Conservation (phyloP, 2,329 filamentous ascomycete species). For the Colletotrichum sp. region DNA sequence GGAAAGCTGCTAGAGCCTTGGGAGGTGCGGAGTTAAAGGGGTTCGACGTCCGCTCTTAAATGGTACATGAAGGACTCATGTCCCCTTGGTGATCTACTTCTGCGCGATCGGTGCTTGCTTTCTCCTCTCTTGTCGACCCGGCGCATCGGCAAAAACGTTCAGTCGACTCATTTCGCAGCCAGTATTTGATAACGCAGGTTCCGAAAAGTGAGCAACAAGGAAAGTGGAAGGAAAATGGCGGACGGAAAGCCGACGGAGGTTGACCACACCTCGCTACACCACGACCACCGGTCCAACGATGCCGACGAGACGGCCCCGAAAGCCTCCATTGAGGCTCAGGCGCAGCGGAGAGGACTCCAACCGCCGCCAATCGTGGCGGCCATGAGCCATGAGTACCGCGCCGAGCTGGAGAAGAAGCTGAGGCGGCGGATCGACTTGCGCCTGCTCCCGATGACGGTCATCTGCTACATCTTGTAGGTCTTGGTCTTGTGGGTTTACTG, state of each 20-base stretch:
- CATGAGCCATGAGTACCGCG: conserved; percentile 14
- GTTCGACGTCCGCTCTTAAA: background rate
- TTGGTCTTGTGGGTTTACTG: background rate
- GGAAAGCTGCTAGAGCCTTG: background rate
- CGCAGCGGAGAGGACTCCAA: background rate
- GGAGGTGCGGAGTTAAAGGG: background rate
- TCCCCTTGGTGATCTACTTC: background rate
- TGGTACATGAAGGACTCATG: background rate
- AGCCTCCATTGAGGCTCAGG: conserved; percentile 1
- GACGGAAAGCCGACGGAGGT: conserved; percentile 7
- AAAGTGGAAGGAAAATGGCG: background rate
- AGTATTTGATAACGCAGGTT: background rate
- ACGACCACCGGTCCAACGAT: background rate
- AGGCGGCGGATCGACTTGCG: conserved; percentile 44
- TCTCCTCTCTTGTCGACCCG: background rate
- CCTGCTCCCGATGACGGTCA: conserved; percentile 56
- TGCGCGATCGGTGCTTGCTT: background rate
- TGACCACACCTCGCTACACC: conserved; percentile 2
- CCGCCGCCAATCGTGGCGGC: conserved; percentile 7
- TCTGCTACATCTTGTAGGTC: conserved; percentile 47
- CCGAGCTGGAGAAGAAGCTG: conserved; percentile 31
- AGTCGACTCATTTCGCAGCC: background rate
- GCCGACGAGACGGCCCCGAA: background rate
- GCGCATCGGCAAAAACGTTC: background rate
- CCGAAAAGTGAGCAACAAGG: background rate